A percentile compares a stretch with the other conserved stretches of the same genome.
These are phyloP conservation scores for Tylopilus subfusipes DNA, from an alignment of 768 basidiomycete genomes.

Conservation along the genomic window DNA sequence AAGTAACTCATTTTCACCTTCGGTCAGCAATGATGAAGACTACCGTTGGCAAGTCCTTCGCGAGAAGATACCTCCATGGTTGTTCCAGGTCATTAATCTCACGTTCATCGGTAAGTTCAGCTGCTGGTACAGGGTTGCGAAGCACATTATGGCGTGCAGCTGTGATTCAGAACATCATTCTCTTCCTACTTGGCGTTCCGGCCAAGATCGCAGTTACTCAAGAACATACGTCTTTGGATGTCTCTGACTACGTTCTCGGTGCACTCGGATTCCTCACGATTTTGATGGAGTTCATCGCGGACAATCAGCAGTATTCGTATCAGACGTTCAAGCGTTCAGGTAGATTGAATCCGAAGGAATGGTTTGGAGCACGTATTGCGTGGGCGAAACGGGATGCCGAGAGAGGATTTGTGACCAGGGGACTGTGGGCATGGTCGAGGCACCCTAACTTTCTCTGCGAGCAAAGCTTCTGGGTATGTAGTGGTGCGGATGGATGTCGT, in stretches of 20 bases:
- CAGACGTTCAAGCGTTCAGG: constrained; percentile 68
- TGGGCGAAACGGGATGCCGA: constrained; percentile 67
- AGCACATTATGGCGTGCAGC: constrained; percentile 39
- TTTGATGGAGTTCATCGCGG: constrained; percentile 74
- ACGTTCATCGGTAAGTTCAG: constrained; percentile 61
- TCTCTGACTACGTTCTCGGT: constrained; percentile 63
- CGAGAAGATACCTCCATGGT: constrained; percentile 45
- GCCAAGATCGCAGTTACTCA: constrained; percentile 52
- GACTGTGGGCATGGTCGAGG: constrained; percentile 81
- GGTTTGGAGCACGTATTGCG: constrained; percentile 61
- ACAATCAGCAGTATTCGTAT: constrained; percentile 89
- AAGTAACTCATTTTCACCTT: neutral
- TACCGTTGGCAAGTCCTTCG: constrained; percentile 88
- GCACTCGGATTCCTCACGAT: constrained; percentile 55
- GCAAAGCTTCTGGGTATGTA: constrained; percentile 77
- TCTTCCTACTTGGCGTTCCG: constrained; percentile 68
- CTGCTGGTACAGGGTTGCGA: neutral
- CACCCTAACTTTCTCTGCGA: constrained; percentile 95
- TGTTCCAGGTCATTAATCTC: constrained; percentile 59
- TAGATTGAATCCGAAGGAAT: constrained; percentile 42
- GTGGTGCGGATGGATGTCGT: neutral
- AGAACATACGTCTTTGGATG: constrained; percentile 48
- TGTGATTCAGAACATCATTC: constrained; percentile 73
- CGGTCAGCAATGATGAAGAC: constrained; percentile 72
- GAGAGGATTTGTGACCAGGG: constrained; percentile 81